phyloP scores from a whole-genome alignment of 2,329 filamentous ascomycete genomes.

The Pseudogymnoascus sp. region DNA sequence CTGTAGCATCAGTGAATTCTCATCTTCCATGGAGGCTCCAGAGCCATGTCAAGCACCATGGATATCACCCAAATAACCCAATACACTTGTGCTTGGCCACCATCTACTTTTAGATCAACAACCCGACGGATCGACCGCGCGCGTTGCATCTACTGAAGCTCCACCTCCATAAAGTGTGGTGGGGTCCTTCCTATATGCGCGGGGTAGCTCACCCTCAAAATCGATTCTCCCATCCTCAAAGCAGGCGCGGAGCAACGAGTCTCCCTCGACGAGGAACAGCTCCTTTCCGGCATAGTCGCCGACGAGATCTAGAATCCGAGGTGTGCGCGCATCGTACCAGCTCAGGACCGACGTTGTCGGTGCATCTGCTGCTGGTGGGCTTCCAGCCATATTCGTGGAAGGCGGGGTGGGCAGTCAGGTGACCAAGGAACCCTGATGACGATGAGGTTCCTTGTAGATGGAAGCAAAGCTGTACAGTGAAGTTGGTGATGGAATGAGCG shows the following conservation, averaged over 20 bases:
- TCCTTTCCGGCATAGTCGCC: constrained; percentile 70
- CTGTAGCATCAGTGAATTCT: constrained; percentile 7
- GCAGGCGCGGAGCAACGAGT: constrained; percentile 58
- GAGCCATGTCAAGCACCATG: background rate
- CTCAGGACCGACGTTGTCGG: constrained; percentile 15
- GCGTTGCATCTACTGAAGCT: background rate
- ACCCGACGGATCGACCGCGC: background rate
- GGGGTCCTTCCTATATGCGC: background rate
- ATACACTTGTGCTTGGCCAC: background rate
- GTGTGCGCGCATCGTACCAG: constrained; percentile 35
- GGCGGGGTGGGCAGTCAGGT: constrained; percentile 4
- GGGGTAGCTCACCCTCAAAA: constrained; percentile 39
- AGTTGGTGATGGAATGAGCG: background rate
- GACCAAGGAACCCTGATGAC: constrained; percentile 2
- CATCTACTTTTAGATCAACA: background rate
- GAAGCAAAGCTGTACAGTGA: background rate
- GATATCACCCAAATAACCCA: background rate
- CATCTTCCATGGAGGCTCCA: background rate
- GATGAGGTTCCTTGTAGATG: constrained; percentile 6
- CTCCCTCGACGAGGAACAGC: constrained; percentile 63
- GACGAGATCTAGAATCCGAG: constrained; percentile 52
- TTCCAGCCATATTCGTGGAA: constrained; percentile 8
- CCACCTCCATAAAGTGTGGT: background rate
- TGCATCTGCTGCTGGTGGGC: background rate
- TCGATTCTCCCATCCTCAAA: constrained; percentile 55